phyloP scores from a whole-genome alignment of 176 grass and related monocot species.

The Zoysia pacifica region DNA sequence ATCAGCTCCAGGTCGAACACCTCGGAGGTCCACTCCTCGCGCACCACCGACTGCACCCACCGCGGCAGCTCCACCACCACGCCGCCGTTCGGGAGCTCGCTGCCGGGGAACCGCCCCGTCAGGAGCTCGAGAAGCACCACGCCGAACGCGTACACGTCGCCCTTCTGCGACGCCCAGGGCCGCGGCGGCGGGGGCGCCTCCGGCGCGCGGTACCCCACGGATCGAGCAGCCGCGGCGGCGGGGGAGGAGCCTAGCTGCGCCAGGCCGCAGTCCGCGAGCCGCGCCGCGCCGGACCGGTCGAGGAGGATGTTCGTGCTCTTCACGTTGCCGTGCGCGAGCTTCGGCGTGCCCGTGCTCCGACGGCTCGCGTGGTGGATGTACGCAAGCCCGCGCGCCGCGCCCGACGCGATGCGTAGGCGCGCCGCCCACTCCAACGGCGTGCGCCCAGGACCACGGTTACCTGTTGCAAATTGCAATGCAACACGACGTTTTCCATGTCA shows the following conservation, averaged over 20 bases:
- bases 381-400: slow-evolving; percentile 65
- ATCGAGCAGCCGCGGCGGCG: slow-evolving; percentile 29
- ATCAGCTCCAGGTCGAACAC: slow-evolving; percentile 99
- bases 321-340: slow-evolving; percentile 86
- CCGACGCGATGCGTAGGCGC: slow-evolving; percentile 65
- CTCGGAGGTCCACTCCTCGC: slow-evolving; percentile 98
- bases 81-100: slow-evolving; percentile 43
- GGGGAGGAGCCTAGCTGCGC: slow-evolving; percentile 54
- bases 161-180: slow-evolving; percentile 80
- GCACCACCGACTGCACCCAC: slow-evolving; percentile 96
- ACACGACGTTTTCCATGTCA: not conserved
- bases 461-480: slow-evolving; percentile 18
- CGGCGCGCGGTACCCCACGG: slow-evolving; percentile 70
- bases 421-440: slow-evolving; percentile 82
- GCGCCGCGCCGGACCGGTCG: slow-evolving; percentile 58
- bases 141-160: slow-evolving; percentile 88
- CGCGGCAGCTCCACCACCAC: slow-evolving; percentile 60
- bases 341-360: slow-evolving; percentile 50
- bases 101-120: slow-evolving; percentile 61
- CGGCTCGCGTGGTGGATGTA: slow-evolving; percentile 88
- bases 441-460: slow-evolving; percentile 78
- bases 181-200: slow-evolving; percentile 68
- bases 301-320: slow-evolving; percentile 89
- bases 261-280: slow-evolving; percentile 80
- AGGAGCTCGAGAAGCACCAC: slow-evolving; percentile 93